phyloP scores from a whole-genome alignment of 352 stramenopile species.

The Albugo candida region DNA sequence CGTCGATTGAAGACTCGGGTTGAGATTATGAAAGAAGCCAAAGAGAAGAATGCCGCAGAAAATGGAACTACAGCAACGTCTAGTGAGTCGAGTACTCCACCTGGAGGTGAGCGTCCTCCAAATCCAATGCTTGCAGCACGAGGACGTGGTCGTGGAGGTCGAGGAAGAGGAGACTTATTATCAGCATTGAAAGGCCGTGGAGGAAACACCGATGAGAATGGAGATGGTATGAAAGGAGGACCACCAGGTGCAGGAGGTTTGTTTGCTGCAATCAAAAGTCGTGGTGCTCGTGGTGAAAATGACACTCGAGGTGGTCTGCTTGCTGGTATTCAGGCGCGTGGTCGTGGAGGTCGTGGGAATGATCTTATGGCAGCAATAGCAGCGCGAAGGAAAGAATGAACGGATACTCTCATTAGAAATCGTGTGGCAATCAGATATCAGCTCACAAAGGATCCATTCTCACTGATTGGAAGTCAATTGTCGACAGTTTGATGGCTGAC shows the following conservation, averaged over 20 bases:
- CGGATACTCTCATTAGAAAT: too few species aligned
- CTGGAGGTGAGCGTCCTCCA: slow-evolving; percentile 14
- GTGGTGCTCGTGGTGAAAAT: slow-evolving; percentile 23
- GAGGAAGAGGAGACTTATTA: neutral
- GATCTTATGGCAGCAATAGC: slow-evolving; percentile 36
- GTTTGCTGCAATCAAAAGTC: slow-evolving; percentile 29
- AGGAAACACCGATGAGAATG: slow-evolving; percentile 1
- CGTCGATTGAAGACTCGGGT: slow-evolving; percentile 45
- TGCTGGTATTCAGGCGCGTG: slow-evolving; percentile 30
- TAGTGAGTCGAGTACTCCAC: slow-evolving; percentile 10
- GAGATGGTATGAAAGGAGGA: slow-evolving; percentile 9
- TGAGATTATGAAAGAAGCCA: slow-evolving; percentile 71
- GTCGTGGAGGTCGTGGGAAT: slow-evolving; percentile 13
- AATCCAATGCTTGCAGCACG: slow-evolving; percentile 24
- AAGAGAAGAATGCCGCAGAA: slow-evolving; percentile 66
- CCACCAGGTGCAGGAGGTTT: slow-evolving; percentile 16
- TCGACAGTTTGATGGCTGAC: too few species aligned
- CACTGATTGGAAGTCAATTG: too few species aligned
- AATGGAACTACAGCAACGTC: slow-evolving; percentile 7
- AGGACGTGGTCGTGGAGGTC: slow-evolving; percentile 7
- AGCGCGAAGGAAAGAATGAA: slow-evolving; percentile 34
- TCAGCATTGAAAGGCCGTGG: neutral
- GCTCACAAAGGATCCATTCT: too few species aligned
- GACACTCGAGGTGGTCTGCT: slow-evolving; percentile 23
- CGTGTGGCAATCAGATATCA: too few species aligned